Conservation (phyloP, 2,329 filamentous ascomycete genomes). For the Claviceps pusilla region DNA sequence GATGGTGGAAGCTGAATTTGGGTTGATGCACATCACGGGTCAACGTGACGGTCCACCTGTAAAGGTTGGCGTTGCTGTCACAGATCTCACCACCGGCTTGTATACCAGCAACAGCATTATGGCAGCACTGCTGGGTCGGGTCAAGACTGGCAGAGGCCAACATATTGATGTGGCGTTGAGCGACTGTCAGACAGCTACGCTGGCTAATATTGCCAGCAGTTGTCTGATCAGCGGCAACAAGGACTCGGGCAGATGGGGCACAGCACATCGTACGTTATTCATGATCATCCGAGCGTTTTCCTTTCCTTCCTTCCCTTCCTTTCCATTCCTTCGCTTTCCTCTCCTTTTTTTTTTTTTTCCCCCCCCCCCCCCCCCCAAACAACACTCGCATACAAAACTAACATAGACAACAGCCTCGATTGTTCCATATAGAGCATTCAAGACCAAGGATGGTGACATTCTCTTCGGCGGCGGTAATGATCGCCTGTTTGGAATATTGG, state of each 20-base stretch:
- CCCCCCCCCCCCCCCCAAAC: too few species aligned
- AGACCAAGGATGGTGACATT: slow-evolving; percentile 55
- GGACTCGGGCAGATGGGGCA: slow-evolving; percentile 86
- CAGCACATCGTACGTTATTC: slow-evolving; percentile 60
- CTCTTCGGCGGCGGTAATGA: slow-evolving; percentile 62
- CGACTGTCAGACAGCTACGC: slow-evolving; percentile 85
- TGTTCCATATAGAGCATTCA: slow-evolving; percentile 82
- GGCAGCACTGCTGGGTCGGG: slow-evolving; percentile 71
- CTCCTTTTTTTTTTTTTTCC: too few species aligned
- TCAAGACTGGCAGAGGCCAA: slow-evolving; percentile 64
- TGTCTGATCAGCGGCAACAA: slow-evolving; percentile 75
- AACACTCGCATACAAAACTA: not conserved
- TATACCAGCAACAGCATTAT: slow-evolving; percentile 94
- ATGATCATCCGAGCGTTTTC: not conserved
- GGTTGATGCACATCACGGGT: slow-evolving; percentile 96
- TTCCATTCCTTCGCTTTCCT: too few species aligned
- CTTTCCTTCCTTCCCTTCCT: too few species aligned
- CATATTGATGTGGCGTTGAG: slow-evolving; percentile 84
- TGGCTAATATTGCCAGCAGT: slow-evolving; percentile 91
- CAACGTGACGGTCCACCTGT: slow-evolving; percentile 76
- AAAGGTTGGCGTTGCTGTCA: slow-evolving; percentile 94
- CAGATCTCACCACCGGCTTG: slow-evolving; percentile 84
- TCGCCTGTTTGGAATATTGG: slow-evolving; percentile 50
- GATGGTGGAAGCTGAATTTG: slow-evolving; percentile 98
- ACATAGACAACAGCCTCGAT: slow-evolving; percentile 57